Conservation (phyloP, 1,284 basidiomycete genomes). For the Rhizopogon hawkerae region DNA sequence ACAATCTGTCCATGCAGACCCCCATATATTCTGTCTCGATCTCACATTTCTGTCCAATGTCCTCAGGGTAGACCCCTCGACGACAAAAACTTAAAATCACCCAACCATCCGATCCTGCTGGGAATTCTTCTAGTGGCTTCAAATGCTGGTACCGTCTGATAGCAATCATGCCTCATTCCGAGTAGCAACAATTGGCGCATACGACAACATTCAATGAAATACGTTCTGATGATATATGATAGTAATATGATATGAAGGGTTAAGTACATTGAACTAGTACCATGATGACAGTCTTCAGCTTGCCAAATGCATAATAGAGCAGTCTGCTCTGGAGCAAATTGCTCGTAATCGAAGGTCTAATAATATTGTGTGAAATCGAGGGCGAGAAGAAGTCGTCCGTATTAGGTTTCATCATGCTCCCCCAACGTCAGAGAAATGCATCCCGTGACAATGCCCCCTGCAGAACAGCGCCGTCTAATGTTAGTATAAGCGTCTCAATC, state of each 20-base stretch:
- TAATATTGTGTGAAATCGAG: slow-evolving; percentile 10
- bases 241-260: slow-evolving; percentile 10
- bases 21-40: no score
- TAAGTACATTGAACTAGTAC: neutral
- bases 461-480: slow-evolving; percentile 18
- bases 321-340: neutral
- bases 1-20: no score
- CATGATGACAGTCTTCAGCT: slow-evolving; percentile 4
- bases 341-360: slow-evolving; percentile 10
- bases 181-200: neutral
- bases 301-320: slow-evolving; percentile 11
- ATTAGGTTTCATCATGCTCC: neutral
- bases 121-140: neutral
- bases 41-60: no score
- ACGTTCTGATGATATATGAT: slow-evolving; percentile 10
- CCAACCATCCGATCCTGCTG: slow-evolving; percentile 5
- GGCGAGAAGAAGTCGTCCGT: neutral
- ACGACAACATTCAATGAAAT: slow-evolving; percentile 1
- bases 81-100: slow-evolving; percentile 3
- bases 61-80: neutral
- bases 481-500: slow-evolving; percentile 16
- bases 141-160: neutral
- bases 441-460: slow-evolving; percentile 36
- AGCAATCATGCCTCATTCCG: no score
- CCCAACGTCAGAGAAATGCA: slow-evolving; percentile 28